Base-by-base conservation (phyloP, 352 stramenopile species). In the Globisporangium nodosum region DNA sequence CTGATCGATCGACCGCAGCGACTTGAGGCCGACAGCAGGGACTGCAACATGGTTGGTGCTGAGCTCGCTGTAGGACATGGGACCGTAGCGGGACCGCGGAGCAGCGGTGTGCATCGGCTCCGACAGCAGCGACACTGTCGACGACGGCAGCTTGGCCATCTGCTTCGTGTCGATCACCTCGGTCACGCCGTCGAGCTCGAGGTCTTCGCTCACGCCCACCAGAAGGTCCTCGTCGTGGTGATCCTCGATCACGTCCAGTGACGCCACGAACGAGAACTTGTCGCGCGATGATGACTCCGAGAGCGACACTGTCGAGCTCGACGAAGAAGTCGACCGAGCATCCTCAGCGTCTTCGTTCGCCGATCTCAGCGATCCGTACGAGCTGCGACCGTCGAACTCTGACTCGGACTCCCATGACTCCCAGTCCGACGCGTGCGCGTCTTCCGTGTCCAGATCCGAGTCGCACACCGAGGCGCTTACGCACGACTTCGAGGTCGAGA, bases 161-260 rank as follows among this genome's bases (percentile, higher is more conserved):
- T 81, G 67, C 35, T 61, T 78, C 30, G 74, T 84, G 52, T 84
- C 74, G 21, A 81, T 79, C 18, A 79, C 72, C 49, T 84, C 74
- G 3, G 68, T 63, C 33, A 81, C 56, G 52, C 58, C 35, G 69
- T 13, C 59, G 66, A 8, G 52, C 60, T 61, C 16, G 60, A 71
- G 56, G 64, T 40, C 51, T 61, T 70, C 39, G 65, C 64, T 52
- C 47, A 63, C 53, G 73, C 59, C 45, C 33, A 67, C 24, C 30
- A 65, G 42, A 33, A 46, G n/a, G 9, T 50, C 16, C 55, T 65
- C 39, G 68, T 76, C 56, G 70, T 64, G 18, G 15, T 70, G 58
- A 37, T 84, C 72, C 35, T 74, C 60, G 43, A 81, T 81, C 46
- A 81, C 68, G 50, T 81, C 74, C 45, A 84, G 47, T 18, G 61